phyloP scores from a whole-genome alignment of 75 land plant species.

The Azolla pinnata region DNA sequence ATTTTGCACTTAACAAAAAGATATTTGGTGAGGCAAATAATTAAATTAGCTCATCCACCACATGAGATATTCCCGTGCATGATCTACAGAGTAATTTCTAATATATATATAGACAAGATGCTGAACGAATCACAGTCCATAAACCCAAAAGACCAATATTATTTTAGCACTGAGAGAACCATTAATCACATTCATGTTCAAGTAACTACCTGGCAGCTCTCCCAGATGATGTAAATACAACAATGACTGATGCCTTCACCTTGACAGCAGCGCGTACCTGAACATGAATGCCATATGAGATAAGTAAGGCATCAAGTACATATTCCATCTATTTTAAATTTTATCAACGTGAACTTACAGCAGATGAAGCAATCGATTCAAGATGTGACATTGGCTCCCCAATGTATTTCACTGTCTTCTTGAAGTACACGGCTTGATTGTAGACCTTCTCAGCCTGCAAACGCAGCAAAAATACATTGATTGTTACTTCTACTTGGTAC shows the following conservation, averaged over 20 bases:
- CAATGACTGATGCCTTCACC: constrained; percentile 83
- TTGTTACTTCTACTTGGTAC: too few species aligned
- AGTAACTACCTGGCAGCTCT: constrained; percentile 95
- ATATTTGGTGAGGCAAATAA: neutral
- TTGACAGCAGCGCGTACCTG: constrained; percentile 83
- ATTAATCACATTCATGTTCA: too few species aligned
- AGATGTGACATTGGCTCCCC: constrained; percentile 97
- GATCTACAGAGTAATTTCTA: too few species aligned
- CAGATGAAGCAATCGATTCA: constrained; percentile 97
- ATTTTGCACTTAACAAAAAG: neutral
- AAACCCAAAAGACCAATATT: too few species aligned
- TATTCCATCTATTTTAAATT: too few species aligned
- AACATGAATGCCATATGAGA: neutral
- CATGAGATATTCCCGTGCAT: neutral
- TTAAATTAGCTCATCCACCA: neutral
- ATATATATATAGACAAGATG: too few species aligned
- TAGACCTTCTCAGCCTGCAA: constrained; percentile 92
- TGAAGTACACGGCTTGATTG: constrained; percentile 88
- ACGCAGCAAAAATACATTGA: too few species aligned
- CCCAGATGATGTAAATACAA: constrained; percentile 88
- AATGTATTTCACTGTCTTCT: constrained; percentile 75
- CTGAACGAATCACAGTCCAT: too few species aligned
- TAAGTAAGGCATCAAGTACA: too few species aligned
- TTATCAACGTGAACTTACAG: constrained; percentile 54
- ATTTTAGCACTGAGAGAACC: too few species aligned